Evolutionary conservation across 306 rosid genomes (phyloP), one percentile per base, ranked within the genome.

Genomic region (Quercus wislizeni): DNA sequence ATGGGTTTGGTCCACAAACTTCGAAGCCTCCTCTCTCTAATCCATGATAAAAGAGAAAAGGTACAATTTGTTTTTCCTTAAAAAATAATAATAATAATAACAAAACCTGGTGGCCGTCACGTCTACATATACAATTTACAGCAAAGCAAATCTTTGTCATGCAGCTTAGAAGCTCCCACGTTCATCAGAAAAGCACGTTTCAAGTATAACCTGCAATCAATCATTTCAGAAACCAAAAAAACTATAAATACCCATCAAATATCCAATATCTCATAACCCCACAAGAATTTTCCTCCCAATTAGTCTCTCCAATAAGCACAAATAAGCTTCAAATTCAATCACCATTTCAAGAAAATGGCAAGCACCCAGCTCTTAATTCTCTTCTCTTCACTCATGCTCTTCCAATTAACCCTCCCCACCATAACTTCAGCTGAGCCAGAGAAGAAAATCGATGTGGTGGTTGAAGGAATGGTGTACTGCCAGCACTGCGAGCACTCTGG

Each of bases 391-490:
- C 76, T 92, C 70, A 63, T 86, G 54, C 83, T 90, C 78, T 59
- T 83, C 70, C 67, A 81, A 28, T 80, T 89, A 68, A 73, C 87
- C 52, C 78, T 85, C 69, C 52, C 92, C 71, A 67, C 80, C 18
- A 59, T 74, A 74, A 59, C 83, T 33, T 88, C 90, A 3, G 54
- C 20, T 41, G 75, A 80, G 28, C 43, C 56, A 67, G 80, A 81
- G 78, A 89, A 90, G 84, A 82, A 85, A 43, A 74, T 76, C 20
- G 86, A 88, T 0, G 89, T 91, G 19, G 93, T 88, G 30, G 92
- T 95, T 30, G 99, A 95, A 83, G 90, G 97, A 6, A 54, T 80
- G 49, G 96, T 95, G 20, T 95, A 88, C 76, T 95, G 98, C 85
- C 96, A 93, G 84, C 91, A 86, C 86, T 96, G 99, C 82, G 87